Base-by-base conservation (phyloP, 257 asterid genomes). In the Ehretia macrophylla region DNA sequence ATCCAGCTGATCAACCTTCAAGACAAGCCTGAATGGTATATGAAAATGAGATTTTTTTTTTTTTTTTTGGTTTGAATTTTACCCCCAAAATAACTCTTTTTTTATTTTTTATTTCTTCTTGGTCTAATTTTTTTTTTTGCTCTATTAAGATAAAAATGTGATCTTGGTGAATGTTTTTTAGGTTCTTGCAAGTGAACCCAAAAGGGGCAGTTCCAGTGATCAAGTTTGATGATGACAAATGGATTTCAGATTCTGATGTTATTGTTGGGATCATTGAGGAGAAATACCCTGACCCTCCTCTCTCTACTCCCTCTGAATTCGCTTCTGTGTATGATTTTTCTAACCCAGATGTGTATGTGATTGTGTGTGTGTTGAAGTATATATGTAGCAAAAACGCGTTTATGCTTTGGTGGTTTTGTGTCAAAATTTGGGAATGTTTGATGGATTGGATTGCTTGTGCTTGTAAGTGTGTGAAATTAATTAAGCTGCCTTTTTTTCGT, bases 241-340 rank as follows among this genome's bases (percentile, higher is more conserved):
- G 94, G 94, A 69, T 84, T 57, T 56, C 90, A 18, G 95, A 89
- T 48, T 89, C 97, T 70, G 97, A 86, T 70, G 90, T 84, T 37
- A 84, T 86, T 54, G 88, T 83, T 63, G 92, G 77, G 13, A 46
- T 81, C n/a, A 51, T 89, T 17, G 95, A 86, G 68, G 90, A 86
- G 76, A 89, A 89, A 76, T 84, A 72, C 71, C 95, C 95, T 10
- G 63, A 58, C 35, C 95, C 91, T 19, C 52, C 94, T 42, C 92
- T 89, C 10, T 21, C 78, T 66, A 38, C 87, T 50, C 95, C 92
- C 32, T 23, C 90, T 59, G 83, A 84, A 65, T 71, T 79, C 60
- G 67, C 85, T 46, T 72, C 94, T 61, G 90, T 82, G 97, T 89
- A 83, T 67, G 72, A 21, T 48, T n/a, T 58, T 66, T 38, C 55